Conservation (phyloP, 148 eudicot species). For the Camellia lanceoleosa region DNA sequence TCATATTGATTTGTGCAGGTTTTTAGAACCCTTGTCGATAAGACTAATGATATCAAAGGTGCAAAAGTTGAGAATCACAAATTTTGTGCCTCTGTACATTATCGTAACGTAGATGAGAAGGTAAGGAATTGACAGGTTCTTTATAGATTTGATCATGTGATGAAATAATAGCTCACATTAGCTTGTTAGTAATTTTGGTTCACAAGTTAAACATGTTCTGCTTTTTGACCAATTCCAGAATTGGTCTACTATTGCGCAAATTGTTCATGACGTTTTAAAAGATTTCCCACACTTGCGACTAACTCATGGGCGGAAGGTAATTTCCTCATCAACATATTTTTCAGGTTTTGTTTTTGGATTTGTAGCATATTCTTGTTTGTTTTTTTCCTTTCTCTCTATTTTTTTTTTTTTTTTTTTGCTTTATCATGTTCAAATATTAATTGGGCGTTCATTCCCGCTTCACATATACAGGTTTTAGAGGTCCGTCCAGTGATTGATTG, state of each 20-base stretch:
- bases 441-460: no score
- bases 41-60: constrained; percentile 62
- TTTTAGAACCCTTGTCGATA: constrained; percentile 68
- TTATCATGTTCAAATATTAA: background rate
- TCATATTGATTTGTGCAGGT: constrained; percentile 36
- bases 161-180: background rate
- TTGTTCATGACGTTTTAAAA: constrained; percentile 63
- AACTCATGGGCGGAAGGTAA: constrained; percentile 94
- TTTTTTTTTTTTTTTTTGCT: background rate
- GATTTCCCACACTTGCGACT: constrained; percentile 65
- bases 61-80: constrained; percentile 83
- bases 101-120: constrained; percentile 90
- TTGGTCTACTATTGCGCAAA: constrained; percentile 75
- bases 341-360: background rate
- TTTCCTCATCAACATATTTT: background rate
- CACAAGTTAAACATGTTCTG: background rate
- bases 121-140: constrained; percentile 26
- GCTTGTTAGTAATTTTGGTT: background rate
- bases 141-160: background rate
- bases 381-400: background rate
- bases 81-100: constrained; percentile 87
- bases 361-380: background rate
- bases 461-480: constrained; percentile 68
- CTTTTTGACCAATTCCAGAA: constrained; percentile 37
- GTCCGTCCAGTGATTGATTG: constrained; percentile 83